These are phyloP conservation scores for Helotiales sp. DNA, from an alignment of 2,329 filamentous ascomycete genomes.

Conservation along the genomic window DNA sequence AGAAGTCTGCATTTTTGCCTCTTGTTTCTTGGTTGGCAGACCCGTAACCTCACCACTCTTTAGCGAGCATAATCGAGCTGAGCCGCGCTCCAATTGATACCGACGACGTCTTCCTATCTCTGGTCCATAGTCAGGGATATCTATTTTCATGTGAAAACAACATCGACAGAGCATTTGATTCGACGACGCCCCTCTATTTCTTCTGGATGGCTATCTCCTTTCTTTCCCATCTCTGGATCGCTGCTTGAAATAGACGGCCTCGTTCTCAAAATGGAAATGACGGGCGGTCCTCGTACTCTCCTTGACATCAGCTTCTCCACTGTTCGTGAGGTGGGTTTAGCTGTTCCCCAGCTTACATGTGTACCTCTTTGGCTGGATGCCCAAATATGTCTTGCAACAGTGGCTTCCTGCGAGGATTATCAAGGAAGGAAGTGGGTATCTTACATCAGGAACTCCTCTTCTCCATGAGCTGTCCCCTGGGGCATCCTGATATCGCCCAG, in stretches of 20 bases:
- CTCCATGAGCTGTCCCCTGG: constrained; percentile 13
- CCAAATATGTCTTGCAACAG: constrained; percentile 22
- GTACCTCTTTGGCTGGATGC: constrained; percentile 22
- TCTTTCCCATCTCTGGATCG: background rate
- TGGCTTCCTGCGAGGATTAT: constrained; percentile 7
- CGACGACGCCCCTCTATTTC: background rate
- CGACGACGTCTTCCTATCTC: background rate
- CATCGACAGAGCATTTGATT: background rate
- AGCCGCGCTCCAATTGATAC: background rate
- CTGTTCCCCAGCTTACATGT: background rate
- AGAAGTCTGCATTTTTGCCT: background rate
- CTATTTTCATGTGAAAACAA: constrained; percentile 2
- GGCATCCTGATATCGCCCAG: constrained; percentile 4
- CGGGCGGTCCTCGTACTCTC: background rate
- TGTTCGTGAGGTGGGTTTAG: background rate
- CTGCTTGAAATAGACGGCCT: constrained; percentile 11
- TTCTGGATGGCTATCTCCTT: background rate
- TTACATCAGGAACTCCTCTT: constrained; percentile 11
- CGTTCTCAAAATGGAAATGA: background rate
- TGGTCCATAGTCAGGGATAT: background rate
- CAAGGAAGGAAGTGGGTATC: background rate
- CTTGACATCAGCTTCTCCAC: constrained; percentile 2
- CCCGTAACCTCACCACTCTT: constrained; percentile 3
- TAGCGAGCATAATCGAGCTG: background rate
- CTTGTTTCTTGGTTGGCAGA: background rate